These are phyloP conservation scores for Clavispora phyllophila DNA, from an alignment of 805 yeast genomes.

Conservation along the genomic window DNA sequence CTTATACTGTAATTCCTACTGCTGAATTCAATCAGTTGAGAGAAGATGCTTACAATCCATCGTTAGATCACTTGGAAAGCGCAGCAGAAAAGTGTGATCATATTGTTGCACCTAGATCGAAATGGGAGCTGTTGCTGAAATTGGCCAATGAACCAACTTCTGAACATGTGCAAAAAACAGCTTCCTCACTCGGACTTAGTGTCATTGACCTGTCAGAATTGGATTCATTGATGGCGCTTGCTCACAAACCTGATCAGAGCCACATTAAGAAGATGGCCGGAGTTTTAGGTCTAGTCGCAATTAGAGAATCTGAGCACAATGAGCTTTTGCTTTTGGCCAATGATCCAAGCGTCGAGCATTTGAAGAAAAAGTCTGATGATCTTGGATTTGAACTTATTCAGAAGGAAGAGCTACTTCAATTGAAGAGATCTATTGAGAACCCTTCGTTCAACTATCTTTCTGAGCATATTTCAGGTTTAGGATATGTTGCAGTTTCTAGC, in stretches of 20 bases:
- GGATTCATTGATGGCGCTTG: slow-evolving; percentile 5
- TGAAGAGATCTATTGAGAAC: slow-evolving; percentile 13
- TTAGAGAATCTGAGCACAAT: slow-evolving; percentile 3
- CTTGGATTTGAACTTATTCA: slow-evolving; percentile 16
- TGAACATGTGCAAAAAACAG: slow-evolving; percentile 9
- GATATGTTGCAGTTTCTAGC: slow-evolving; percentile 16
- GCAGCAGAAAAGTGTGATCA: slow-evolving; percentile 2
- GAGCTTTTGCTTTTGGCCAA: slow-evolving; percentile 9
- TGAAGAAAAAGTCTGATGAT: slow-evolving; percentile 16
- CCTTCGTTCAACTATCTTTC: slow-evolving; percentile 18
- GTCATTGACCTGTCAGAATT: slow-evolving; percentile 7
- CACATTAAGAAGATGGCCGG: slow-evolving; percentile 9
- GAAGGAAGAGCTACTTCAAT: slow-evolving; percentile 10
- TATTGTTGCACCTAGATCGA: neutral
- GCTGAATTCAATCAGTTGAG: slow-evolving; percentile 3
- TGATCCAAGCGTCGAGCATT: slow-evolving; percentile 23
- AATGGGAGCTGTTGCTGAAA: slow-evolving; percentile 2
- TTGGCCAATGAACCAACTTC: slow-evolving; percentile 7
- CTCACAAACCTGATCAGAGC: slow-evolving; percentile 5
- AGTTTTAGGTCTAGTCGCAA: slow-evolving; percentile 2
- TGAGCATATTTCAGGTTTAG: slow-evolving; percentile 11
- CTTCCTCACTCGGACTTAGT: slow-evolving; percentile 4
- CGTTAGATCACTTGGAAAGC: slow-evolving; percentile 8
- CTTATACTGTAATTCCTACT: slow-evolving; percentile 2
- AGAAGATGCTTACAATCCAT: slow-evolving; percentile 7